These are phyloP conservation scores for Fusarium humuli DNA, from an alignment of 2,329 filamentous ascomycete genomes.

Conservation along the genomic window DNA sequence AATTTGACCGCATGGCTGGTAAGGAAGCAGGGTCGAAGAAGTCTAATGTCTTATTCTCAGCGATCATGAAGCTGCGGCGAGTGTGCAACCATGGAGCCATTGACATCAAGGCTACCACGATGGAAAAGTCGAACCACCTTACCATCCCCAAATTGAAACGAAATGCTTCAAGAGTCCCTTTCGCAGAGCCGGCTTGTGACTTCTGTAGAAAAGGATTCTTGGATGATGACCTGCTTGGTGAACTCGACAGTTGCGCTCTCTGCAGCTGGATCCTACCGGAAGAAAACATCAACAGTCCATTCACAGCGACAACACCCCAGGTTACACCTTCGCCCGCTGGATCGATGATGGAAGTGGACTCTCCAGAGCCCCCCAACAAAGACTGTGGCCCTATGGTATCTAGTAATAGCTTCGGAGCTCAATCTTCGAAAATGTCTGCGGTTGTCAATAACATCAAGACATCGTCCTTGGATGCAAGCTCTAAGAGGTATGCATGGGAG, in stretches of 20 bases:
- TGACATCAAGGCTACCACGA: rapidly evolving
- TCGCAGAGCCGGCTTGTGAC: not conserved
- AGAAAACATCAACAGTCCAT: no score
- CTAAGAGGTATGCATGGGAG: no score
- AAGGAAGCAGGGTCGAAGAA: not conserved
- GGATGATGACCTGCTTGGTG: rapidly evolving
- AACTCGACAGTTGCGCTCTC: not conserved
- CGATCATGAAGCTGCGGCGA: constrained; percentile 13
- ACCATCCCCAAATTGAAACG: rapidly evolving
- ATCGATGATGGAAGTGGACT: not conserved
- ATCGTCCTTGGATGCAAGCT: not conserved
- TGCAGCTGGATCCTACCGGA: not conserved
- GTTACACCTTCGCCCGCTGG: rapidly evolving
- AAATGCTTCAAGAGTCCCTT: rapidly evolving
- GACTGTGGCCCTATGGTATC: no score
- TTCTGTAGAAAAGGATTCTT: not conserved
- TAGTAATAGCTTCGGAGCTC: not conserved
- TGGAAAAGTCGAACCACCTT: rapidly evolving
- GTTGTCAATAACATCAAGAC: not conserved
- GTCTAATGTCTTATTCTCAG: not conserved
- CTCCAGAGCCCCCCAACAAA: no score
- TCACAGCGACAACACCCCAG: no score
- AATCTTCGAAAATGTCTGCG: constrained; percentile 10
- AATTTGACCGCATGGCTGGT: not conserved
- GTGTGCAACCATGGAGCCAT: constrained; percentile 9